Evolutionary conservation across 305 asterid species (phyloP), one percentile per base, ranked within the genome.

Genomic region (Ajuga reptans): DNA sequence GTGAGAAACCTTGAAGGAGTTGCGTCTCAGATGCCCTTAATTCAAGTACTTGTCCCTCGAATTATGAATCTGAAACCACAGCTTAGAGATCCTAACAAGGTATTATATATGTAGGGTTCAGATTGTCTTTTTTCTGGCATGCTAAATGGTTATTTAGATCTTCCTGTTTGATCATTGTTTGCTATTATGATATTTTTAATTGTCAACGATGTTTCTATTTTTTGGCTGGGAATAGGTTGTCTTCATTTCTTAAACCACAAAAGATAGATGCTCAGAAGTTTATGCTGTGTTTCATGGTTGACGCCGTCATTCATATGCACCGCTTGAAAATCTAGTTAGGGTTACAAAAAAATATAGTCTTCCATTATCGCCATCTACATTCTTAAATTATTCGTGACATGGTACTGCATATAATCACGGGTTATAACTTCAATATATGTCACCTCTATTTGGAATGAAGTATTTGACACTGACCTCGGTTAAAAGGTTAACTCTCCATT

Each of bases 11-110:
- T 79, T 37, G 87, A 83, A 56, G 88, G 72, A 79, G 87, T 86
- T 83, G 79, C 93, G 47, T 74, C 89, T 57, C 96, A 87, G 78
- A 79, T 94, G 91, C 96, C 98, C 65, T 80, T 94, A 73, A 91
- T 94, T 77, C 97, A 89, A 85, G 87, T 82, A 69, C 82, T 94
- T 78, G 99, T 94, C 74, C 98, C 99, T 27, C 90, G 74, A 69
- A 87, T 94, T 76, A 94, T 94, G 96, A 84, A 74, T 82, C 78
- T 91, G 71, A 89, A 91, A 78, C 76, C 86, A 70, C 97, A 85
- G 73, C 91, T 94, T 66, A 84, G 92, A 85, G 99, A 91, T 83
- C 79, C 95, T 80, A 84, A 91, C 56, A 91, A 91, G 98, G 99
- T 91, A 85, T 71, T 29, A 15, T 64, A 64, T 75, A 34, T 29